phyloP scores from a whole-genome alignment of 768 basidiomycete species.

The Kwoniella sp. region DNA sequence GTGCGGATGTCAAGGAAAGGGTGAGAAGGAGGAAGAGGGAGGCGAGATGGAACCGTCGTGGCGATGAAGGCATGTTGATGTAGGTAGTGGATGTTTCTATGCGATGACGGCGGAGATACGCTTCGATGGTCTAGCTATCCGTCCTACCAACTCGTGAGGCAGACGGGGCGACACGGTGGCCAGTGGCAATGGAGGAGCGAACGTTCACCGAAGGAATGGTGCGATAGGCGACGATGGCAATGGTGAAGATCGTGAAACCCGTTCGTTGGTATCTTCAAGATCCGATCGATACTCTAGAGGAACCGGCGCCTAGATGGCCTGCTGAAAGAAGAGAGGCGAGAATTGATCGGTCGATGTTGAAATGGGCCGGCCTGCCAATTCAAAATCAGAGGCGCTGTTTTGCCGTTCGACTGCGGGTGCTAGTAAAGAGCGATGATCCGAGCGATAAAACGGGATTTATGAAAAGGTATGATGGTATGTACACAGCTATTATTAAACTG shows the following conservation, averaged over 20 bases:
- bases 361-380: neutral
- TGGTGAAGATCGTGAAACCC: no score
- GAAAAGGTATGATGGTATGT: no score
- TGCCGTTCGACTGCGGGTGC: neutral
- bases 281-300: no score
- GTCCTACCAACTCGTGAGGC: neutral
- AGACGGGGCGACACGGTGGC: neutral
- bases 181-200: neutral
- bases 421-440: neutral
- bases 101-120: neutral
- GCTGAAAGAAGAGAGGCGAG: neutral
- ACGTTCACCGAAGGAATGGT: neutral
- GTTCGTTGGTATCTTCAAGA: no score
- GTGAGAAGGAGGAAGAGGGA: constrained; percentile 13
- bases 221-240: no score
- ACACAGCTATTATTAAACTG: no score
- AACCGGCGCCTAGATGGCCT: neutral
- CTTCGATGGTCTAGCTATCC: neutral
- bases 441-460: no score
- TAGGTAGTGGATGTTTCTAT: neutral
- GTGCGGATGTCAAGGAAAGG: constrained; percentile 5
- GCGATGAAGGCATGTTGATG: constrained; percentile 8
- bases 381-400: no score
- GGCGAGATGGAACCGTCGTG: neutral
- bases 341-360: neutral